Base-by-base conservation (phyloP, 1,139 yeast genomes). In the Pichia sp. region DNA sequence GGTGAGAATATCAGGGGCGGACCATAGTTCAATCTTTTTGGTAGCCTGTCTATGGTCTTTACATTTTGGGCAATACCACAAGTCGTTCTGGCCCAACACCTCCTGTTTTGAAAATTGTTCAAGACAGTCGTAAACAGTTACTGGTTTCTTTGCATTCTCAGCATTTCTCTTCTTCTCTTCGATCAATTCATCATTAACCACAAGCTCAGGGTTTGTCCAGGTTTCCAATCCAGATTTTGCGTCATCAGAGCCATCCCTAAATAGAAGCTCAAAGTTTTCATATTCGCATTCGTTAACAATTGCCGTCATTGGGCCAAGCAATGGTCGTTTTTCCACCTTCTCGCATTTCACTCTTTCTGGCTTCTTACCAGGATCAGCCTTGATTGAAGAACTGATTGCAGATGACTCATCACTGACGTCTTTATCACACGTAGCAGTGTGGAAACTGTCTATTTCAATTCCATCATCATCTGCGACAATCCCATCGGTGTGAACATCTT, bases 61-160 rank as follows among this genome's bases (percentile, higher is more conserved):
- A 63, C 98, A 91, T 19, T 67, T 62, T 2, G 96, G 94, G 58
- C 98, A 91, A 52, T 80, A 87, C 98, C 98, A 91, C 35, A 87
- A 67, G 58, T 91, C 97, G 41, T 85, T 83, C 36, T 85, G 84
- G 11, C 96, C 87, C 30, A 91, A 66, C 3, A 87, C 75, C 56
- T 91, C 98, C 1, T 94, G 81, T 35, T 76, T 74, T 18, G 94
- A 77, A 54, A 91, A 91, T 42, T 77, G 57, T 27, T 71, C 72
- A 33, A 91, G 60, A 53, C 97, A 91, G 48, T 84, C 93, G 45
- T 74, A 72, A 24, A 91, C 64, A 0, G 82, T 70, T 13, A 85
- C 70, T 12, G 66, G 66, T n/a, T 73, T 63, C 36, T 67, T 68
- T 4, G 37, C 62, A 33, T 59, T 60, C 12, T 46, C 47, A 19